phyloP scores from a whole-genome alignment of 345 rosid genomes.

The Citropsis articulata region DNA sequence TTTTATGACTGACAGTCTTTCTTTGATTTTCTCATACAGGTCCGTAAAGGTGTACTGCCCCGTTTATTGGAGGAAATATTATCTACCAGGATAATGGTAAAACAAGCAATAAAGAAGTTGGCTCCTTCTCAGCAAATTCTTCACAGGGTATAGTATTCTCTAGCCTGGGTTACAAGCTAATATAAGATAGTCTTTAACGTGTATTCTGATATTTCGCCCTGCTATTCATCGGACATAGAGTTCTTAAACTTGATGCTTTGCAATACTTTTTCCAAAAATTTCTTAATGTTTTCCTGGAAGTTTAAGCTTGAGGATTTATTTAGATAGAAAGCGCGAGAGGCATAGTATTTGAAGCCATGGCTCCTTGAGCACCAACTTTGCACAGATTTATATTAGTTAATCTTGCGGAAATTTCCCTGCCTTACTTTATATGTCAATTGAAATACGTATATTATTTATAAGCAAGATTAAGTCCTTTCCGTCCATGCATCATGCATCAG shows the following conservation, averaged over 20 bases:
- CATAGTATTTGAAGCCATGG: not conserved
- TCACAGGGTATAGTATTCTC: constrained; percentile 57
- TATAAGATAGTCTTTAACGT: not conserved
- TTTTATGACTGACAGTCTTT: not conserved
- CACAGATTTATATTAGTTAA: not conserved
- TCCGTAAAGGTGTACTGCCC: constrained; percentile 78
- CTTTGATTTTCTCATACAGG: constrained; percentile 32
- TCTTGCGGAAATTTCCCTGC: not conserved
- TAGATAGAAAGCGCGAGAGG: not conserved
- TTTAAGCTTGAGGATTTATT: not conserved
- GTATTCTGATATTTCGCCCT: constrained; percentile 1
- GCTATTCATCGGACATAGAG: not conserved
- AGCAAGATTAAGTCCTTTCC: not conserved
- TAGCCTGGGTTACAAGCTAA: too few species aligned
- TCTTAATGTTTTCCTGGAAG: not conserved
- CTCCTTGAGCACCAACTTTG: not conserved
- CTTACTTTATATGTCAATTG: not conserved
- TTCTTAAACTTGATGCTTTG: not conserved
- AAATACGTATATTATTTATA: not conserved
- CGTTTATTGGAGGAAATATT: constrained; percentile 89
- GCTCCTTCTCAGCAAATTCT: constrained; percentile 73
- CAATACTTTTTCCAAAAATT: not conserved
- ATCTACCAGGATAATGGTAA: constrained; percentile 93
- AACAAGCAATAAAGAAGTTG: constrained; percentile 87
- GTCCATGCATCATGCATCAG: not conserved